These are phyloP conservation scores for Colletotrichum trifolii DNA, from an alignment of 2,329 filamentous ascomycete genomes.

Conservation along the genomic window DNA sequence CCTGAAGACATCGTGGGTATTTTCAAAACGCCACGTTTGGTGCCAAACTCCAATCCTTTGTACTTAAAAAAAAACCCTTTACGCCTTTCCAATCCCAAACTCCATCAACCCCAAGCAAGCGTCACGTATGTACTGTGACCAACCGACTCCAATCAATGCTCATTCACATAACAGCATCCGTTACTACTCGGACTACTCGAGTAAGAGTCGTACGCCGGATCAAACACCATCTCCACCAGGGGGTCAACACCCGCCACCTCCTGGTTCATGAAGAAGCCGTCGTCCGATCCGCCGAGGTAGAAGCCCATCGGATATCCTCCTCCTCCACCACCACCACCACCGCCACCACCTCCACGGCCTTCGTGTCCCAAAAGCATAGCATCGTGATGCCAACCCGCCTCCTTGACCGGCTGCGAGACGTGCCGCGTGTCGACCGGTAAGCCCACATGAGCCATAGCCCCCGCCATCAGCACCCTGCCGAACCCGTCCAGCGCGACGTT, in stretches of 20 bases:
- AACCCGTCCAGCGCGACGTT: slow-evolving; percentile 8
- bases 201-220: slow-evolving; percentile 1
- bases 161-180: background rate
- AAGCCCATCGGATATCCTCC: too few species aligned
- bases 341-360: too few species aligned
- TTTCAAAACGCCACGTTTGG: too few species aligned
- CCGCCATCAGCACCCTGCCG: background rate
- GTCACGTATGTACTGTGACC: too few species aligned
- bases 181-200: slow-evolving; percentile 6
- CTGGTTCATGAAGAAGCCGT: background rate
- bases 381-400: background rate
- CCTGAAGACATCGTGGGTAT: too few species aligned
- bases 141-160: too few species aligned
- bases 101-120: too few species aligned
- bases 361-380: too few species aligned
- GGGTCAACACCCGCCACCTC: background rate
- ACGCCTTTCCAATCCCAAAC: too few species aligned
- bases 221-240: background rate
- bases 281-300: background rate
- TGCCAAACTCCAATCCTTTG: too few species aligned
- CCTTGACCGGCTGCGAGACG: background rate
- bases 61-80: too few species aligned
- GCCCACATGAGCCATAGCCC: background rate
- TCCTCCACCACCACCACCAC: too few species aligned
- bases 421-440: background rate